Percentiles rank a stretch among this genome's conserved stretches.
Conservation (phyloP, 2,329 filamentous ascomycete genomes). For the Claviceps sp. region DNA sequence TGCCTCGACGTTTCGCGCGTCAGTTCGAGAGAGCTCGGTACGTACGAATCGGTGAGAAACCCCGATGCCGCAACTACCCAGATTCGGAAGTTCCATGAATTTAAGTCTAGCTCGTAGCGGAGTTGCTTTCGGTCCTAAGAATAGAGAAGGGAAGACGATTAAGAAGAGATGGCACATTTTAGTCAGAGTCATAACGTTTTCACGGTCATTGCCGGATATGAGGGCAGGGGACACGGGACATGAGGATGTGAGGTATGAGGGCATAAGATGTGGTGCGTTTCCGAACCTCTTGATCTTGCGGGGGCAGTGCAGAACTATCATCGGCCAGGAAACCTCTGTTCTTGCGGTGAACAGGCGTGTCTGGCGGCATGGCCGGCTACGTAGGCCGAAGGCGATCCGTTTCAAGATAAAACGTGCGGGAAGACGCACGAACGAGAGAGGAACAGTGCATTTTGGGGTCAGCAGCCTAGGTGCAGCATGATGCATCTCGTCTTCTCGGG, state of each 20-base stretch:
- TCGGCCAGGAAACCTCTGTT: constrained; percentile 38
- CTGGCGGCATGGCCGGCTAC: constrained; percentile 14
- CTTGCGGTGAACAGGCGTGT: constrained; percentile 17
- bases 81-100: constrained; percentile 40
- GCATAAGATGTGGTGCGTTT: not conserved
- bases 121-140: constrained; percentile 35
- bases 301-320: constrained; percentile 36
- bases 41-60: constrained; percentile 39
- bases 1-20: not conserved
- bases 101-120: constrained; percentile 39
- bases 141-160: not conserved
- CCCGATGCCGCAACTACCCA: constrained; percentile 42
- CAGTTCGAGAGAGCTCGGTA: constrained; percentile 4
- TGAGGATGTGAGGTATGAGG: too few species aligned
- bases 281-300: constrained; percentile 33
- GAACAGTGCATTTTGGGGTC: not conserved
- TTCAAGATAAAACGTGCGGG: not conserved
- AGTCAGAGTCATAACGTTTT: constrained; percentile 2
- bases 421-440: not conserved
- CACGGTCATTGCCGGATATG: not conserved
- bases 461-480: not conserved
- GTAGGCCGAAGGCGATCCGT: not conserved
- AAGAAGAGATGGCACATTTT: not conserved
- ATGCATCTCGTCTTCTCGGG: not conserved
- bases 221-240: not conserved